Evolutionary conservation across 805 yeast genomes (phyloP), one percentile per base, ranked within the genome.

Genomic region (Spathaspora passalidarum): DNA sequence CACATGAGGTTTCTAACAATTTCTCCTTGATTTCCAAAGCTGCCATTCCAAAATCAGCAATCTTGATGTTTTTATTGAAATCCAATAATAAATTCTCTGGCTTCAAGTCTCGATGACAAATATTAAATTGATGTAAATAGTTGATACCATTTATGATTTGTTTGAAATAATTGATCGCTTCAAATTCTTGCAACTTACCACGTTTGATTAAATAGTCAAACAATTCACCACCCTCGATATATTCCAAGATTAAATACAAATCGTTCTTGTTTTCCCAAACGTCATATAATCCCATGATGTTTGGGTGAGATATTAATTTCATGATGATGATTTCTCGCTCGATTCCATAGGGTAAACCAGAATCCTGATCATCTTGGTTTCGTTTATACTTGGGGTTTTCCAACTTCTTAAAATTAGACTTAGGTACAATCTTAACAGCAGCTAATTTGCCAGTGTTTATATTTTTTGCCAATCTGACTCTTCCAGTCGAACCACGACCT

Each of bases 11-110:
- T 63, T 92, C 97, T 47, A 94, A 73, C 59, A 92, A 69, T 56
- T 86, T 81, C 54, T 84, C 92, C 44, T 79, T 79, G 23, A 88
- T 80, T 63, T 94, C 98, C 39, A 94, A 71, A 5, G 99, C 98
- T 14, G 99, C 99, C 99, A 94, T 94, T 26, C 99, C 99, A 63
- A 94, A 94, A 67, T 94, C 99, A 8, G 99, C 99, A 54, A 94
- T 89, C 65, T 94, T 94, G 63, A 94, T 91, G 64, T 89, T 90
- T 51, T 84, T 80, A 62, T 88, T 78, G 60, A 84, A 83, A 68
- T 91, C 98, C 37, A 91, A 72, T 37, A 86, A 66, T 55, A 86
- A 66, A 67, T 86, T 86, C 60, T 86, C 95, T 2, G 95, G 95
- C 59, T 86, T 86, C 56, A 88, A 73, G 62, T 88, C 96, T 50